These are phyloP conservation scores for Eucalyptus sideroxylon DNA, from an alignment of 345 rosid species.

Conservation along the genomic window DNA sequence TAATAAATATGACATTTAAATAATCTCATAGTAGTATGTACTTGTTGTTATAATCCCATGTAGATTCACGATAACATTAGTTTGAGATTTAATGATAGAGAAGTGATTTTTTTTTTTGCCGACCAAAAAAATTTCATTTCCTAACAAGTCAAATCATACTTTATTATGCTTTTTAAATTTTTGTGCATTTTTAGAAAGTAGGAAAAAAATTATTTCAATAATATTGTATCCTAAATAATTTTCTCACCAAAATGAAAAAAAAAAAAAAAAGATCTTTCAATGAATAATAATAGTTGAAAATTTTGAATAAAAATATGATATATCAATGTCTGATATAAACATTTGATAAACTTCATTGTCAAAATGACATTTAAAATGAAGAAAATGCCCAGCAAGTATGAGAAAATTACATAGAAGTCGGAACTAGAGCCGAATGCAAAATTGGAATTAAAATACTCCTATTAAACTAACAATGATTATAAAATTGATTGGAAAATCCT, in stretches of 20 bases:
- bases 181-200: neutral
- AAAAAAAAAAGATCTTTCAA: too few species aligned
- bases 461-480: too few species aligned
- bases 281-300: neutral
- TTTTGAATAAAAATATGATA: neutral
- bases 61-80: fast-evolving
- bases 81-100: neutral
- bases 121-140: neutral
- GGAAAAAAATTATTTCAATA: fast-evolving
- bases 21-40: neutral
- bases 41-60: neutral
- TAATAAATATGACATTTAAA: neutral
- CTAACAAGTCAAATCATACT: neutral
- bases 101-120: neutral
- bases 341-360: neutral
- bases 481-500: too few species aligned
- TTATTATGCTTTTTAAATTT: neutral
- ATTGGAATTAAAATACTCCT: too few species aligned
- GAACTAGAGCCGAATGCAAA: too few species aligned
- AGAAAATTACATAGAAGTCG: too few species aligned
- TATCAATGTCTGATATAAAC: neutral
- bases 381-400: too few species aligned
- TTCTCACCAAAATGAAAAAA: neutral
- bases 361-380: too few species aligned
- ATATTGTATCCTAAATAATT: neutral